phyloP scores from a whole-genome alignment of 2,329 filamentous ascomycete species.

The Epichloe baconii region DNA sequence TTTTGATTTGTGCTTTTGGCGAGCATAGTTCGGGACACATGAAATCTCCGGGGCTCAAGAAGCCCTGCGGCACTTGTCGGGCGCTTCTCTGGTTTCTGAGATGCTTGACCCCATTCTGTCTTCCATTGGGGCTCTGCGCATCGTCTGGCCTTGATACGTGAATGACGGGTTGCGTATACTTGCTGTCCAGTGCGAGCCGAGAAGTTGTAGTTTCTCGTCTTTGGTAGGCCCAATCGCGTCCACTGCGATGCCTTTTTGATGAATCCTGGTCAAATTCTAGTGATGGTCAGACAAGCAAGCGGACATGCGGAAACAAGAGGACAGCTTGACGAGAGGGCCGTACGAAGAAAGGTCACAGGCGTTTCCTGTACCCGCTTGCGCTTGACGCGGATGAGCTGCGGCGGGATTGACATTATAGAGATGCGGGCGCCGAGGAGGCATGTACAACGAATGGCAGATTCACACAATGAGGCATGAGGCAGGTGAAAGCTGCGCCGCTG shows the following conservation, averaged over 20 bases:
- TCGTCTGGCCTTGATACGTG: slow-evolving; percentile 32
- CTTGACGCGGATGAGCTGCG: slow-evolving; percentile 47
- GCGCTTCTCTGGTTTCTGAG: not conserved
- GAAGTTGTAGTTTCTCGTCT: slow-evolving; percentile 27
- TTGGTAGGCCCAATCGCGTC: slow-evolving; percentile 41
- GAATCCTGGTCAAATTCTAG: slow-evolving; percentile 38
- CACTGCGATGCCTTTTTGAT: slow-evolving; percentile 39
- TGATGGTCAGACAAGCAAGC: not conserved
- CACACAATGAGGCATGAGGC: not conserved
- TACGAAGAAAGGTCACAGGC: slow-evolving; percentile 43
- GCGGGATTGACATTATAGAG: slow-evolving; percentile 39
- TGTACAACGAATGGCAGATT: not conserved
- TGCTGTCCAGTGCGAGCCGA: slow-evolving; percentile 6
- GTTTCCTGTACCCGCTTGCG: slow-evolving; percentile 43
- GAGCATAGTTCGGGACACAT: slow-evolving; percentile 37
- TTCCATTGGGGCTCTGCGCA: slow-evolving; percentile 6
- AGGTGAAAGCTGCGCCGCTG: too few species aligned
- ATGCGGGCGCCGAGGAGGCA: not conserved
- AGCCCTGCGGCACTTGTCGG: not conserved
- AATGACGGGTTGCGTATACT: slow-evolving; percentile 27
- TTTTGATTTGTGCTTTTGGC: slow-evolving; percentile 14
- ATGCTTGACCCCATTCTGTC: slow-evolving; percentile 5
- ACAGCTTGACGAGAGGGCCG: slow-evolving; percentile 11
- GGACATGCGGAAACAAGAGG: slow-evolving; percentile 5
- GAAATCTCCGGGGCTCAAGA: slow-evolving; percentile 37